Conservation (phyloP, 805 yeast species). For the Starmerella cellae region DNA sequence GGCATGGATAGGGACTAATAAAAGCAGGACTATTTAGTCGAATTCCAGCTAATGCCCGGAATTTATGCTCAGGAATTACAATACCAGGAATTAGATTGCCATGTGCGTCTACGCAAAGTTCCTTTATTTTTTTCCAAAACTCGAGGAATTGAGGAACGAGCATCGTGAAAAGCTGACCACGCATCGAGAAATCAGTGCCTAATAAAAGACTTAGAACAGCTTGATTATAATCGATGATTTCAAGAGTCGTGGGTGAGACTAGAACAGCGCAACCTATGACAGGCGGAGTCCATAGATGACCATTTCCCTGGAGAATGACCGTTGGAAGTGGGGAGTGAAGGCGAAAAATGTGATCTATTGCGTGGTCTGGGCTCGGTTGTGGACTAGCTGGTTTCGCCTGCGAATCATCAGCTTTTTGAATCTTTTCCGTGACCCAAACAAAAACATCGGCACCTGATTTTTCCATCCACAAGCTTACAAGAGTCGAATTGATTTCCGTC, state of each 20-base stretch:
- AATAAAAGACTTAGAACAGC: constrained; percentile 16
- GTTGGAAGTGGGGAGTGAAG: neutral
- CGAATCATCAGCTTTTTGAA: too few relatives aligned
- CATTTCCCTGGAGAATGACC: constrained; percentile 3
- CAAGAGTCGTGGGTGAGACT: constrained; percentile 15
- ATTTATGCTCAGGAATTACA: constrained; percentile 83
- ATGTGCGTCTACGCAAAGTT: constrained; percentile 22
- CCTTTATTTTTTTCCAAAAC: constrained; percentile 33
- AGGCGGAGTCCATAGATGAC: constrained; percentile 7
- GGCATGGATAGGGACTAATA: constrained; percentile 29
- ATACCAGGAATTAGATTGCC: constrained; percentile 37
- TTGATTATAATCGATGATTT: constrained; percentile 31
- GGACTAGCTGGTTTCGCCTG: too few relatives aligned
- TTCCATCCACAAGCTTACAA: constrained; percentile 91
- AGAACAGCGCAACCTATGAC: constrained; percentile 11
- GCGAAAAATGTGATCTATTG: constrained; percentile 2
- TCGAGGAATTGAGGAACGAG: constrained; percentile 23
- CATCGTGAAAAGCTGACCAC: constrained; percentile 11
- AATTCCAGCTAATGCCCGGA: constrained; percentile 41
- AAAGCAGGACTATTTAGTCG: constrained; percentile 2
- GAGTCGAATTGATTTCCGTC: constrained; percentile 35
- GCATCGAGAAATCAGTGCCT: constrained; percentile 11
- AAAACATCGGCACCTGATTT: constrained; percentile 41
- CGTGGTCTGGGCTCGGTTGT: too few relatives aligned
- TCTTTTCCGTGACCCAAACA: constrained; percentile 73